phyloP scores from a whole-genome alignment of 495 filamentous ascomycete genomes.

The Clohesyomyces aquaticus region DNA sequence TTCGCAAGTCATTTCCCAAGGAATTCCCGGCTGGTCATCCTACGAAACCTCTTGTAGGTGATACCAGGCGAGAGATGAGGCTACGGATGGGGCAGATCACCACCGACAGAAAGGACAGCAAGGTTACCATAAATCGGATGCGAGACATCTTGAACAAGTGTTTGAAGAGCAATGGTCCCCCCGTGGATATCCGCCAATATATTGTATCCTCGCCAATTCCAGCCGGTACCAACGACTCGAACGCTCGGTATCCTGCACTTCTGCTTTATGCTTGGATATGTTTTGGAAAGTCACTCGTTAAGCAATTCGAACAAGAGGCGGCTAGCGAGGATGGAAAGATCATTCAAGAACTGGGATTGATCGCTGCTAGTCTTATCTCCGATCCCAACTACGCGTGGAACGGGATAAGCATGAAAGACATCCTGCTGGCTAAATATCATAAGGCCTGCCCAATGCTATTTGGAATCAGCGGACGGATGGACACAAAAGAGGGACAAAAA shows the following conservation, averaged over 20 bases:
- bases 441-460: conserved; percentile 82
- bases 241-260: conserved; percentile 47
- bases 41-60: conserved; percentile 69
- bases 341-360: conserved; percentile 82
- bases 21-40: conserved; percentile 51
- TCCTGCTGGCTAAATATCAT: conserved; percentile 85
- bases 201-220: conserved; percentile 60
- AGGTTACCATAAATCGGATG: conserved; percentile 60
- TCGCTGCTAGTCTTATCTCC: conserved; percentile 75
- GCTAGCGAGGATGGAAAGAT: conserved; percentile 63
- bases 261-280: conserved; percentile 84
- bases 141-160: conserved; percentile 53
- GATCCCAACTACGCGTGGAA: conserved; percentile 67
- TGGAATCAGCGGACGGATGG: conserved; percentile 77
- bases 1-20: conserved; percentile 60
- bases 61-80: conserved; percentile 71
- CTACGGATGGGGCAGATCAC: conserved; percentile 77
- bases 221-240: conserved; percentile 54
- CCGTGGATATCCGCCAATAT: conserved; percentile 69
- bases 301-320: conserved; percentile 76
- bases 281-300: conserved; percentile 75
- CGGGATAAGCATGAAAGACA: conserved; percentile 75
- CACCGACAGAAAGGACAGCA: conserved; percentile 48
- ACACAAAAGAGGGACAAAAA: conserved; percentile 66
- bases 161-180: conserved; percentile 54